Conservation (phyloP, 192 early-diverging fungal species). For the Kappamyces sp. region DNA sequence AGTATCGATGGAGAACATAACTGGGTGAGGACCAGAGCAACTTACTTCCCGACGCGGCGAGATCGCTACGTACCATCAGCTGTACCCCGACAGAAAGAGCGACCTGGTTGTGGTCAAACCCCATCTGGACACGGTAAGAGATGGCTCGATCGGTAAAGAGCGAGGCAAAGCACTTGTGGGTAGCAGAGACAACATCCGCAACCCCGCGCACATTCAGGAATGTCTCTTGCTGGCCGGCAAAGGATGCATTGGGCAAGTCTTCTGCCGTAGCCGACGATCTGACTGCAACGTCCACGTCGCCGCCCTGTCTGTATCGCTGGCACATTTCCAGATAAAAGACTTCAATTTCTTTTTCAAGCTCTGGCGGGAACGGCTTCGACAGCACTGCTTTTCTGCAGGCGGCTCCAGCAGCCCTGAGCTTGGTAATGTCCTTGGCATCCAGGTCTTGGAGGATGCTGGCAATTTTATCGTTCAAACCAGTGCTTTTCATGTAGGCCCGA, state of each 20-base stretch:
- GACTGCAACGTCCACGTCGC: conserved; percentile 26
- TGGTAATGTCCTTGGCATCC: neutral
- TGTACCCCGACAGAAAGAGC: conserved; percentile 44
- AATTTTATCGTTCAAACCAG: conserved; percentile 6
- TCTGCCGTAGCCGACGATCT: conserved; percentile 46
- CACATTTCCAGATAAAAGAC: conserved; percentile 13
- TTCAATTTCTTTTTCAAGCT: conserved; percentile 3
- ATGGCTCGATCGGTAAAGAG: conserved; percentile 48
- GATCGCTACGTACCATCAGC: conserved; percentile 33
- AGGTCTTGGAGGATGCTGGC: neutral
- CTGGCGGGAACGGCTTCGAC: conserved; percentile 1
- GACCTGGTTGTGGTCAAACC: conserved; percentile 37
- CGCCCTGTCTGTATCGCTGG: neutral
- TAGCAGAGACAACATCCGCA: conserved; percentile 32
- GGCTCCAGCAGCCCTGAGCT: neutral
- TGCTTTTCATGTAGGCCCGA: conserved; percentile 3
- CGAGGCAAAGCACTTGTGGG: conserved; percentile 40
- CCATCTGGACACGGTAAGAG: conserved; percentile 39
- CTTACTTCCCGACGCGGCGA: conserved; percentile 14
- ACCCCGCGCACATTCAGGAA: conserved; percentile 41
- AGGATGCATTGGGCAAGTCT: conserved; percentile 44
- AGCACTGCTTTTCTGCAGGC: neutral
- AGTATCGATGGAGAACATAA: conserved; percentile 34
- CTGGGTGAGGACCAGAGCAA: conserved; percentile 6
- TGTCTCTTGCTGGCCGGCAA: conserved; percentile 51